Evolutionary conservation across 225 moss, liverwort and hornwort genomes (phyloP).

Genomic region (Marchantia paleacea): DNA sequence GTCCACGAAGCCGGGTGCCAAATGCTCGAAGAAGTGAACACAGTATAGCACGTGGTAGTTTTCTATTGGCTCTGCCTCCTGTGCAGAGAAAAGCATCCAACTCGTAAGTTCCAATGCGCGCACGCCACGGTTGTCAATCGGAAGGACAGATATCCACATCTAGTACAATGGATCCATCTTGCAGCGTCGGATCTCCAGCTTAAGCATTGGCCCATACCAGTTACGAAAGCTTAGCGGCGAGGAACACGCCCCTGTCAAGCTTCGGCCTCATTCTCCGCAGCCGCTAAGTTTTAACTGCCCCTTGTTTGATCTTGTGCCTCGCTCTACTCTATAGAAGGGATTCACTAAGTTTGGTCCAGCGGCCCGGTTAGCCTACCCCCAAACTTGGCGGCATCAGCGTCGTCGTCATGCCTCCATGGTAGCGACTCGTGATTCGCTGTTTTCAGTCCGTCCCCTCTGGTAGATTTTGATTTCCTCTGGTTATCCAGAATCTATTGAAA

Average conservation of each 20-base stretch:
- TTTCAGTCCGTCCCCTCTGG: neutral
- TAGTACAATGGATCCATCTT: neutral
- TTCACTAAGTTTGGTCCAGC: neutral
- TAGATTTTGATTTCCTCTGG: conserved; percentile 4
- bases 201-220: neutral
- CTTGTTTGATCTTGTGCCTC: neutral
- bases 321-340: neutral
- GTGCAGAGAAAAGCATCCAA: neutral
- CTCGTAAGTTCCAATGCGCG: neutral
- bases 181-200: neutral
- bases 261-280: neutral
- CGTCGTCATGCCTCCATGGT: neutral
- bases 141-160: neutral
- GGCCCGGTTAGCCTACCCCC: neutral
- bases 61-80: neutral
- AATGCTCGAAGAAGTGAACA: neutral
- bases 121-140: neutral
- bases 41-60: neutral
- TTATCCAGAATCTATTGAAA: conserved; percentile 22
- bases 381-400: neutral
- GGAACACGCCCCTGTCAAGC: conserved; percentile 16
- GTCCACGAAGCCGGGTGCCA: conserved; percentile 18
- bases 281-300: neutral
- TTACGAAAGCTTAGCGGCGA: conserved; percentile 14
- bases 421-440: neutral